Base-by-base conservation (phyloP, 2,329 filamentous ascomycete species). In the Coleophoma eucalyptorum region DNA sequence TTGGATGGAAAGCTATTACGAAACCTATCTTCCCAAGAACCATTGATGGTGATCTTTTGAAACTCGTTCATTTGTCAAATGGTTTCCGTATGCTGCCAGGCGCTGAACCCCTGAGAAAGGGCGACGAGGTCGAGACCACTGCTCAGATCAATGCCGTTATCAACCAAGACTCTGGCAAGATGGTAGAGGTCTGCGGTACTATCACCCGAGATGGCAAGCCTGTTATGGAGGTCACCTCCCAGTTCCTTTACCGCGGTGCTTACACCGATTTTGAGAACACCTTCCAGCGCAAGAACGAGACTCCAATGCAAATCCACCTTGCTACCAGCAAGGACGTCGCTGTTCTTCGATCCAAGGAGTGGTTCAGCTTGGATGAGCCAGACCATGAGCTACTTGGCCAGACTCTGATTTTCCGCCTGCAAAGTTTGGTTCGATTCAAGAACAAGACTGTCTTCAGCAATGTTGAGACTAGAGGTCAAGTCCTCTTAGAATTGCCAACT, bases 181-280 rank as follows among this genome's bases (percentile, higher is more conserved):
- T 99, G 92, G 95, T 99, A 16, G 95, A 99, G 72, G 93, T 99
- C n/a, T 97, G 92, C 64, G 94, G 94, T 55, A 99, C 94, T 5
- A 96, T 99, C 63, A 87, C 81, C 49, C 87, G 94, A 41, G 84
- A 92, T 49, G 87, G 87, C 21, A 72, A 89, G 68, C 79, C 91
- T 5, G 90, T 99, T 56, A 99, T 99, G 94, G 91, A 99, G 67
- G 94, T 99, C 26, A 97, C 92, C 12, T 97, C 91, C 55, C 94
- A 99, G 70, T 99, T 99, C 80, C 72, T 99, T 64, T 99, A 99
- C 78, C 87, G 95, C 46, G 94, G 94, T 50, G 79, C 80, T 31
- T 99, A 99, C 74, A 88, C 81, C 50, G 95, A 99, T 70, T 99
- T 84, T 62, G 89, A 97, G 74, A 99, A 96, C 74, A 99, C 95